Evolutionary conservation across 805 yeast genomes (phyloP), one percentile per base, ranked within the genome.

Genomic region (Metschnikowia baotianmanensis): DNA sequence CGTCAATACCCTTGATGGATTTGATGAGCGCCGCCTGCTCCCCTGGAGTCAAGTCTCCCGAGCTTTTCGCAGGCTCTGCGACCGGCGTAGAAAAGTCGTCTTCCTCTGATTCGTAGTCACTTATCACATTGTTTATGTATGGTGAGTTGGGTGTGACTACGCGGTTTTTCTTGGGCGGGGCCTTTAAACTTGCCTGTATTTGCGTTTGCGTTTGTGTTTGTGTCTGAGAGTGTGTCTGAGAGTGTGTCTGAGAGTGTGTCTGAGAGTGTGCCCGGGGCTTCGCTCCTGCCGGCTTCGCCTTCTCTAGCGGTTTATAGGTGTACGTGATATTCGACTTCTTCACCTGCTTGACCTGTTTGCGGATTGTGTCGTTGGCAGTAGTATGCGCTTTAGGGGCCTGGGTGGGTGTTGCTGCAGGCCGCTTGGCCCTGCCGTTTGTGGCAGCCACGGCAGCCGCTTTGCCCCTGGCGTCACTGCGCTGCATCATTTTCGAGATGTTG

Each of bases 1-100:
- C 80, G 61, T 91, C 98, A 9, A 91, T 85, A 2, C 96, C 96
- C 43, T 70, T 58, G 32, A 75, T 57, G 6, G 74, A 68, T n/a
- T 63, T 58, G 34, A 77, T 74, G 17, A 77, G 49, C 20, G 55
- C 56, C 11, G 64, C 65, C 45, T 68, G 68, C 17, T 64, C 67
- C 16, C 51, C 57, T 6, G 46, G 42, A 6, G 49, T 27, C 50
- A 43, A 43, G 12, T 40, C 46, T 3, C 45, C 42, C 5, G 45
- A 24, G 7, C 16, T n/a, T 11, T 32, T 29, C 7, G 34, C 24
- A 13, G 9, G 25, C 11, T n/a, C 29, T 30, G 38, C 17, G 5
- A 19, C 24, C 11, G 37, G 23, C 4, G 21, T 26, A 6, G 20
- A 17, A 11, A 18, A 21, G 3, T 24, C 28, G 9, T n/a, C 36